phyloP scores from a whole-genome alignment of 495 filamentous ascomycete species.

The Lophiostoma macrostomum region DNA sequence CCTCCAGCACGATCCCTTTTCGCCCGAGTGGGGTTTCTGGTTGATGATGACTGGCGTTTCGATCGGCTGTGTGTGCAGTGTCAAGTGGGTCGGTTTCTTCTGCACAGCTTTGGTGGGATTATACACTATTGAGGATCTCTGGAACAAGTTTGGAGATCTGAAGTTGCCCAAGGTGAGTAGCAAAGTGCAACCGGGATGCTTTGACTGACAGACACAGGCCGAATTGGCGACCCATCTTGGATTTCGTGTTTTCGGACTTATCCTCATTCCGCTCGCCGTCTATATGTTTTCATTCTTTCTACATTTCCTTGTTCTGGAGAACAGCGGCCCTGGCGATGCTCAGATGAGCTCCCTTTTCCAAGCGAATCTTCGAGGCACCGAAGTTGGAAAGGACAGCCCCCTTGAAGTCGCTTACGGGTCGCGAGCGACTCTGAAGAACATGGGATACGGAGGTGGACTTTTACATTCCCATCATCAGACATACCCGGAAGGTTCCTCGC shows the following conservation, averaged over 20 bases:
- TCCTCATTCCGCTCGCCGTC: conserved; percentile 77
- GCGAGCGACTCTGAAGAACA: conserved; percentile 92
- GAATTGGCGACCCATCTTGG: conserved; percentile 73
- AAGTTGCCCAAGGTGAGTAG: conserved; percentile 76
- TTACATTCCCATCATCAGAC: conserved; percentile 96
- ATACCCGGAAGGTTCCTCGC: conserved; percentile 87
- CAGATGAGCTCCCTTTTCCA: conserved; percentile 99
- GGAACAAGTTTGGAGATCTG: conserved; percentile 95
- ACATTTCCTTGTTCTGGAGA: conserved; percentile 89
- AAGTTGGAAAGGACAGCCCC: conserved; percentile 90
- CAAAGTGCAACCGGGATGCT: conserved; percentile 1
- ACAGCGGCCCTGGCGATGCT: conserved; percentile 92
- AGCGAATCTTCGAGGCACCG: conserved; percentile 87
- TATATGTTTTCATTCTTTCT: conserved; percentile 94
- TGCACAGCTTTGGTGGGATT: conserved; percentile 90
- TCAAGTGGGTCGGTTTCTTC: conserved; percentile 97
- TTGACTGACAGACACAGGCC: conserved; percentile 45
- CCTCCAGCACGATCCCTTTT: conserved; percentile 78
- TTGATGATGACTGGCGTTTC: conserved; percentile 85
- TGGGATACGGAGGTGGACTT: conserved; percentile 98
- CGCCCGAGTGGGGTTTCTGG: conserved; percentile 87
- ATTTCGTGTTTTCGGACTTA: conserved; percentile 81
- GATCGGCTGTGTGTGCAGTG: conserved; percentile 95
- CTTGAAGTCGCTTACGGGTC: conserved; percentile 88
- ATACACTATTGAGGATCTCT: conserved; percentile 94